Evolutionary conservation across 2,329 filamentous ascomycete genomes (phyloP), one percentile per base, ranked within the genome.

Genomic region (Biscogniauxia sp.): DNA sequence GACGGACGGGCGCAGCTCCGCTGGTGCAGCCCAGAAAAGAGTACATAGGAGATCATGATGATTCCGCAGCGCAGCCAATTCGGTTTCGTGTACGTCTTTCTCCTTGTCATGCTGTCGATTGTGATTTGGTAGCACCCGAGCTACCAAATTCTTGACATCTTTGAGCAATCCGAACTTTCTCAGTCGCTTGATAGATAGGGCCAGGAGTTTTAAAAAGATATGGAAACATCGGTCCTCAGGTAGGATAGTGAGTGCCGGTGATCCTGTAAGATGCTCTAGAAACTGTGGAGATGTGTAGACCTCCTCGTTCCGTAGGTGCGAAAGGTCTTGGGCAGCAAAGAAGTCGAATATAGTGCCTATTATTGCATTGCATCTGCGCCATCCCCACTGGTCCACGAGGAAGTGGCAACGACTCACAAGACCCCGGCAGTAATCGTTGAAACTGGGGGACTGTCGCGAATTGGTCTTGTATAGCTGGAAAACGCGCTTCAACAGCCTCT

Each of bases 1-100:
- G 1, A 83, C 73, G 5, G 77, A 77, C 3, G 84, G 85, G 7
- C 86, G 80, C 54, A 84, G 68, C 2, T 82, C 80, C 1, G 78
- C 70, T 8, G 87, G 86, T 1, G 84, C 80, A 5, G 83, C 84
- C 86, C 86, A 90, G 69, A 84, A 90, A 4, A 90, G 76, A 0
- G 86, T 88, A 64, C 84, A 86, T 3, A 90, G 77, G 51, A 90
- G 80, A 70, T 90, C 87, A 61, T 90, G 87, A 61, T 90, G 88
- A 62, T 90, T 90, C 60, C 87, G 78, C 51, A 90, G 74, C 5
- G 86, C 85, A 3, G 85, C 85, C 53, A 90, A 77, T 54, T 90
- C 87, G 45, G 81, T 80, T 65, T 87, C 79, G 59, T 83, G 80
- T 11, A 89, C 80, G 5, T 77, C 79, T 60, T 87, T 80, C 68